phyloP scores from a whole-genome alignment of 1,284 basidiomycete genomes.

The Trichosporon ovoides region DNA sequence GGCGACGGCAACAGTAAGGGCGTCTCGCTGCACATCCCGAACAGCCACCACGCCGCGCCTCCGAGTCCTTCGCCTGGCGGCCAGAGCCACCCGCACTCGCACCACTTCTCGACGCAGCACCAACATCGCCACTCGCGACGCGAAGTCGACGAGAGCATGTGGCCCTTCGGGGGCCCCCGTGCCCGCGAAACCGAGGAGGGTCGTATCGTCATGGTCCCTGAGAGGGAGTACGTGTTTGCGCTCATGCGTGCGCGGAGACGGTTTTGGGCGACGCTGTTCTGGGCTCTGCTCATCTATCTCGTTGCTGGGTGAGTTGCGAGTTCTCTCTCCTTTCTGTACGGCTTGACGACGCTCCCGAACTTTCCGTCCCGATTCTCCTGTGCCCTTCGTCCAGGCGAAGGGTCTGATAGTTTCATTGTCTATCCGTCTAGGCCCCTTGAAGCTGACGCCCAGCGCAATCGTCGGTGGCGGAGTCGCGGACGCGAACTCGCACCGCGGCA shows the following conservation, averaged over 20 bases:
- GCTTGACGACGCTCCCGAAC: too few relatives aligned
- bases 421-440: too few relatives aligned
- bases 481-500: conserved; percentile 6
- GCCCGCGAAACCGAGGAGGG: conserved; percentile 7
- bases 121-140: background rate
- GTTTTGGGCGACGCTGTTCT: conserved; percentile 43
- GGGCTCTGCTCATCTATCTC: conserved; percentile 44
- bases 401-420: too few relatives aligned
- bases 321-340: background rate
- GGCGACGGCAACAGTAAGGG: background rate
- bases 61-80: background rate
- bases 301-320: conserved; percentile 34
- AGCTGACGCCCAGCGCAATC: conserved; percentile 1
- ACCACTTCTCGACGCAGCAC: background rate
- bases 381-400: too few relatives aligned
- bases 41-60: background rate
- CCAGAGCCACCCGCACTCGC: background rate
- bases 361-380: background rate
- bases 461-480: conserved; percentile 9
- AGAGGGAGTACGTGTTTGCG: conserved; percentile 19
- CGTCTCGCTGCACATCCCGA: background rate
- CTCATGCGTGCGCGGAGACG: conserved; percentile 34
- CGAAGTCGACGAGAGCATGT: background rate
- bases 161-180: background rate
- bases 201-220: conserved; percentile 9